Evolutionary conservation across 192 early-diverging fungal species (phyloP), one percentile per base, ranked within the genome.

Genomic region (Backusella circina): DNA sequence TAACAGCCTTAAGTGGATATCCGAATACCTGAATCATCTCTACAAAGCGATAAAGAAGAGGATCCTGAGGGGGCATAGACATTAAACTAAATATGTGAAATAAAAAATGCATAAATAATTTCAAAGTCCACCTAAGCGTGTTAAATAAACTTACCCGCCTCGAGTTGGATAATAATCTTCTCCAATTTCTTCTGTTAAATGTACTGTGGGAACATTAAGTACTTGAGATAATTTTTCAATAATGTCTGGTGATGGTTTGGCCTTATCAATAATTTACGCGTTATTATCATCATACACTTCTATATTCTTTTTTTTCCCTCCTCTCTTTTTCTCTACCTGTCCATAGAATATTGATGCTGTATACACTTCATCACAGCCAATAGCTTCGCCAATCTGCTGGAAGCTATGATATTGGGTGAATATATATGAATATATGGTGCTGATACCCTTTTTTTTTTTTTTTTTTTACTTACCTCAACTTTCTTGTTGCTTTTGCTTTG

Each of bases 271-370:
- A 21, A n/a, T n/a, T n/a, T n/a, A 65, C 39, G 30, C 30, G 47
- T 65, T 36, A 70, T 41, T 41, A 41, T 41, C 39, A 41, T 41
- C 15, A 13, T 3, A 37, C 12, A 54, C n/a, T n/a, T n/a, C n/a
- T n/a, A 35, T 7, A 28, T 38, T 13, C 33, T 9, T 16, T 4
- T n/a, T 15, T 8, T 30, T 32, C 28, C 33, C 65, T 61, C 12
- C n/a, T 26, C 23, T 74, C 9, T 67, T 0, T 70, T 18, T 9
- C 8, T 36, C 73, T 74, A 89, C 90, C 50, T 89, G 89, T 13
- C 90, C 90, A 71, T 91, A 91, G 75, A 91, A 91, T 41, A 91
- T 74, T 0, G 90, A 87, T 10, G 90, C 90, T 13, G 86, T 85
- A 86, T 90, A 91, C 6, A 91, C 85, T 77, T 91, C 90, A 75